Base-by-base conservation (phyloP, 805 yeast genomes). In the Candida easanensis region DNA sequence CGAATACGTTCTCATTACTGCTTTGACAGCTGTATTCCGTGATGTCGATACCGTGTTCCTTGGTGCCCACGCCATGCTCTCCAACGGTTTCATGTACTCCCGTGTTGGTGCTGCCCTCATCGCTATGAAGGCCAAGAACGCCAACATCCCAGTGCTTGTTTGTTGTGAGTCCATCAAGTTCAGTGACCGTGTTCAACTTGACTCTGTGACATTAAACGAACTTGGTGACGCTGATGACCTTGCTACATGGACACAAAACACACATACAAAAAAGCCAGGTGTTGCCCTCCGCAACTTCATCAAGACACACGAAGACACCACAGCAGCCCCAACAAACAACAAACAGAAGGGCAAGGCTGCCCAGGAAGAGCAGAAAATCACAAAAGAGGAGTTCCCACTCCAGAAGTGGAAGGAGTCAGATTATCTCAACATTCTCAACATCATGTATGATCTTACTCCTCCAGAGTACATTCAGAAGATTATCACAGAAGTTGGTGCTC, bases 21-120 rank as follows among this genome's bases (percentile, higher is more conserved):
- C 96, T 16, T 70, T 93, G 38, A 78, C 90, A 4, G 80, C 93
- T 20, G 81, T 88, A 9, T 74, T 93, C 55, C 85, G 83, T 53
- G 89, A 87, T 62, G 91, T 93, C 26, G 93, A 93, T 54, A 84
- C 85, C 52, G 95, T 93, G 6, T 84, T 93, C 63, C 70, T 93
- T 27, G 99, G 99, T 14, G 98, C 98, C 0, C 98, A 93, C 61
- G 95, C 97, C 25, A 89, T 93, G 87, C 74, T 93, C 44, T 88
- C 97, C 8, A 93, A 93, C 60, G 99, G 99, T 1, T 79, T 89
- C 61, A 73, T 93, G 44, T 89, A 87, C 60, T 86, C 97, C 2
- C 78, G 99, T 49, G 97, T 88, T 15, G 99, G 99, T 18, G 84
- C 97, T 7, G 96, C 97, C 1, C 70, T 90, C 66, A 78, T 93